Conservation (phyloP, 257 asterid species). For the Plantago ovata region DNA sequence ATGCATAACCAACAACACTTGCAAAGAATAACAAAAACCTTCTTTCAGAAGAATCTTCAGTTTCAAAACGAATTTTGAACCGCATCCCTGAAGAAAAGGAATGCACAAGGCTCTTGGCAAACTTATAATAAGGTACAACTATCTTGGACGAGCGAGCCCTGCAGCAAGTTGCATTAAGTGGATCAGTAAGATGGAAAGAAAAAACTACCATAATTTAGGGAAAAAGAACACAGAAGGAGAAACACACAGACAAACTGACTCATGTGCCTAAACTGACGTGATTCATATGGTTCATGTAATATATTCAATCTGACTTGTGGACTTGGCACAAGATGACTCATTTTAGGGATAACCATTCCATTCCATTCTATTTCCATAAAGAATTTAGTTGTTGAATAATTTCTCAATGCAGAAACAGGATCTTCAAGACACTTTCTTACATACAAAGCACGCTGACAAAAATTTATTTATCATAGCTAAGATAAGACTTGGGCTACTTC, state of each 20-base stretch:
- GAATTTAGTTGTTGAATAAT: not conserved
- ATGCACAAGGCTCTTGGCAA: conserved; percentile 63
- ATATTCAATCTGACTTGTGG: too few relatives aligned
- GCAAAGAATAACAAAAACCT: conserved; percentile 39
- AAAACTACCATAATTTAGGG: not conserved
- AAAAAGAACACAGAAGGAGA: not conserved
- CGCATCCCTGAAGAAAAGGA: conserved; percentile 79
- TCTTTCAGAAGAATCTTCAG: conserved; percentile 92
- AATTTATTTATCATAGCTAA: not conserved
- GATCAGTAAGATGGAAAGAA: not conserved
- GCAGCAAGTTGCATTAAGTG: conserved; percentile 19
- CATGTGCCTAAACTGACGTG: not conserved
- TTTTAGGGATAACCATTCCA: too few relatives aligned
- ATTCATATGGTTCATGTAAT: not conserved
- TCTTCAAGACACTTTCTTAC: not conserved
- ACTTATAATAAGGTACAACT: conserved; percentile 66
- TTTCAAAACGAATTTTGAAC: conserved; percentile 73
- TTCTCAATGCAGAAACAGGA: not conserved
- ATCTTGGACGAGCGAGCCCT: conserved; percentile 83
- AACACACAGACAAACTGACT: not conserved
- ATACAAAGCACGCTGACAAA: conserved; percentile 1
- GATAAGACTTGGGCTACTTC: not conserved
- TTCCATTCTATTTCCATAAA: too few relatives aligned
- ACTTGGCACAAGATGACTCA: too few relatives aligned
- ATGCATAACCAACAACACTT: not conserved